A percentile compares a stretch with the other conserved stretches of the same genome.
These are phyloP conservation scores for Prunus mira DNA, from an alignment of 306 rosid genomes.

Conservation along the genomic window DNA sequence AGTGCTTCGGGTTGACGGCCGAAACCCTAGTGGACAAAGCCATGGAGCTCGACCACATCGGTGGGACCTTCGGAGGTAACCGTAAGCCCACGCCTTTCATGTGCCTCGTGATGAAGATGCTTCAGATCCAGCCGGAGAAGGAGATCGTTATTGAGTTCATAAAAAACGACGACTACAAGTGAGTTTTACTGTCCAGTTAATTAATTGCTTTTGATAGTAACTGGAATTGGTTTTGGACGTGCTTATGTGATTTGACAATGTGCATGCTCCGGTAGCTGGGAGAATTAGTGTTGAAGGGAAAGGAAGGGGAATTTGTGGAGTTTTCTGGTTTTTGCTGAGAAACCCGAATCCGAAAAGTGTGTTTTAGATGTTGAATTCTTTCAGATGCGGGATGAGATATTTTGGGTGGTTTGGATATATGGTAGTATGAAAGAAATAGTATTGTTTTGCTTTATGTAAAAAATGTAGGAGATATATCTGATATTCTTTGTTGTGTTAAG, in stretches of 20 bases:
- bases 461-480: no score
- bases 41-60: slow-evolving; percentile 96
- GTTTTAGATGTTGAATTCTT: background rate
- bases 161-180: slow-evolving; percentile 94
- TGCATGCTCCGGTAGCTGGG: background rate
- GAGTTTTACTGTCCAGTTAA: background rate
- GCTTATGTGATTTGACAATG: background rate
- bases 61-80: slow-evolving; percentile 88
- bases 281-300: background rate
- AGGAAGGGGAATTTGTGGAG: background rate
- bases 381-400: background rate
- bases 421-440: background rate
- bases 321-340: background rate
- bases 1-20: slow-evolving; percentile 94
- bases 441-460: background rate
- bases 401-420: background rate
- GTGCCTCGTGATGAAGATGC: slow-evolving; percentile 98
- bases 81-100: slow-evolving; percentile 95
- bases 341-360: background rate
- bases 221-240: background rate
- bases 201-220: background rate
- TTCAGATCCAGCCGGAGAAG: slow-evolving; percentile 98
- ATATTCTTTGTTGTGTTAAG: background rate
- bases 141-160: slow-evolving; percentile 96
- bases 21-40: slow-evolving; percentile 96